Base-by-base conservation (phyloP, 1,139 yeast species). In the Pneumocystis jirovecii region DNA sequence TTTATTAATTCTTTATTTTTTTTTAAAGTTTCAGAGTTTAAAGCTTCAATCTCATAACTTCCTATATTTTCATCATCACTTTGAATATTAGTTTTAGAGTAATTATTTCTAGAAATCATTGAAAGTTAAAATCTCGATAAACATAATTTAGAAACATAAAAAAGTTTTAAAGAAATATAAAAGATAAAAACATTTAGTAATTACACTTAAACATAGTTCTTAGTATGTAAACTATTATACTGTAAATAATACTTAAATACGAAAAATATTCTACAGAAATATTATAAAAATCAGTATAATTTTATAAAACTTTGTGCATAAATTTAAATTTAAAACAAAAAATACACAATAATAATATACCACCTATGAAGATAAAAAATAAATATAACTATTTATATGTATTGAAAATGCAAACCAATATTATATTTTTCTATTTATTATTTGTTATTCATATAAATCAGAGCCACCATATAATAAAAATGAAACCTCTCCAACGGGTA, bases 401-500 rank as follows among this genome's bases (percentile, higher is more conserved):
- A 50, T 50, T 50, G 10, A 40, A 40, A 15, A 40, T 17, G 25
- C 12, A 15, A 21, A 25, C 7, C 25, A 50, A 29, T 7, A 50
- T 12, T 25, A 50, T 29, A 15, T 8, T 25, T 25, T 50, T 12
- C 15, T 37, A 37, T 37, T 10, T 25, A 50, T 10, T 25, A 50
- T 25, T 17, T 17, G 3, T 25, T 50, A 50, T 50, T 50, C 6
- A 50, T 8, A 50, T 25, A 50, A 12, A 50, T 34, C n/a, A 50
- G 57, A 50, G 25, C 25, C 34, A 10, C 57, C 57, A 50, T 50
- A 50, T 50, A 50, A 50, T 21, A 50, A 25, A 15, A 29, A 50
- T 25, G 57, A 65, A 6, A 87, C 96, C 64, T 84, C 80, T 1
- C 84, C 80, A 1, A 89, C 77, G 0, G 96, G 93, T 64, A 89